Base-by-base conservation (phyloP, 2,329 filamentous ascomycete genomes). In the Aspergillus fumigatiaffinis region DNA sequence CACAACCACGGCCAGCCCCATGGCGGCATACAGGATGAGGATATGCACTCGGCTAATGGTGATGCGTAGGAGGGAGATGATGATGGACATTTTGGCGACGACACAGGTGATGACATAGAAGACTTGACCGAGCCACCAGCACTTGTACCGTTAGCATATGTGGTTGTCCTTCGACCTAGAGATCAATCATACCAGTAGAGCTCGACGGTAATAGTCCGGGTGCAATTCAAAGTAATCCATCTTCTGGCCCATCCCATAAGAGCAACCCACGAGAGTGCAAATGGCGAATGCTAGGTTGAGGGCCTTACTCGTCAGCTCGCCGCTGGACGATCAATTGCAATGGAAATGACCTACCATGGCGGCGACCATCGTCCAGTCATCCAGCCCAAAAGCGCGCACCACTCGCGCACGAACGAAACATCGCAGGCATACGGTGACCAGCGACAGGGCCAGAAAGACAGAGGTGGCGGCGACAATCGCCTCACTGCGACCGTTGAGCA, bases 41-140 rank as follows among this genome's bases (percentile, higher is more conserved):
- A 77, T 69, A 54, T 84, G 80, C n/a, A 75, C 63, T 32, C 70
- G 71, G 50, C 75, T 69, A 21, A 78, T 66, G 0, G 79, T 77
- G 35, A 84, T 73, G 29, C 81, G 77, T 2, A 83, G 73, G 21
- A 83, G 74, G 60, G 82, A 80, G 35, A 82, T 74, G 6, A 73
- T 79, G 52, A 84, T 79, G 3, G 80, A 77, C 38, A 82, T 67
- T 54, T 81, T 82, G 41, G 80, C 73, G 7, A 77, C 64, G 25
- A 77, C 72, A 21, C 75, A 80, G 4, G 77, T 74, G 10, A 79
- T 58, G 1, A 79, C 73, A 62, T 84, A 84, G 58, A 81, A 76
- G 8, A 80, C 61, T 59, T 83, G 80, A 63, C 78, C 80, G 8
- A 83, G 68, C 68, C 78, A 83, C 80, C 79, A 84, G 54, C 59